These are phyloP conservation scores for Trichosporon inkin DNA, from an alignment of 1,284 basidiomycete species.

Conservation along the genomic window DNA sequence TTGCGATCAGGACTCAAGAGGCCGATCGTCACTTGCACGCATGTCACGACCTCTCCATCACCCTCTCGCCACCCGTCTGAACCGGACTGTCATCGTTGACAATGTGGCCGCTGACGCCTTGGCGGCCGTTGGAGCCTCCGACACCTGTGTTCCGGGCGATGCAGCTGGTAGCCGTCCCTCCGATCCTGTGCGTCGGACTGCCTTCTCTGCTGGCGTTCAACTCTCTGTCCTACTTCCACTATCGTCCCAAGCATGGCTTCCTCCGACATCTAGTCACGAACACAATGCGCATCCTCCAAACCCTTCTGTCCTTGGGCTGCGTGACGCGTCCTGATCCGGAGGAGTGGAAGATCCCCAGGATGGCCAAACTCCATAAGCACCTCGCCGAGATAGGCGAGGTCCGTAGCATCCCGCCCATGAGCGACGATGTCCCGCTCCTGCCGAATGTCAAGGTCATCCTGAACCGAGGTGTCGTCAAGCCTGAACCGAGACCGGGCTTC, in stretches of 20 bases:
- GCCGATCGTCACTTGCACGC: too few relatives aligned
- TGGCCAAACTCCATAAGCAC: background rate
- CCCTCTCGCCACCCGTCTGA: too few relatives aligned
- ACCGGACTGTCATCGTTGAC: too few relatives aligned
- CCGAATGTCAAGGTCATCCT: background rate
- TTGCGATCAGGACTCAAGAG: too few relatives aligned
- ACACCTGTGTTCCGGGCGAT: constrained; percentile 1
- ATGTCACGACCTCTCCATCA: too few relatives aligned
- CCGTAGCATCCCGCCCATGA: constrained; percentile 9
- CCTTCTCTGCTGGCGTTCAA: constrained; percentile 9
- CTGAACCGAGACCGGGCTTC: constrained; percentile 7
- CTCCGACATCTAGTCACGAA: constrained; percentile 11
- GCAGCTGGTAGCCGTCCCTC: constrained; percentile 9
- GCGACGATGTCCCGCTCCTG: background rate
- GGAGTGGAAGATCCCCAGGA: constrained; percentile 4
- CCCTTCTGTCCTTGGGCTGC: background rate
- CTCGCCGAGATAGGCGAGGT: constrained; percentile 13
- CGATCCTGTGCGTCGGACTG: constrained; percentile 9
- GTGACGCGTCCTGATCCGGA: constrained; percentile 11
- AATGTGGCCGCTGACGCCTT: constrained; percentile 12
- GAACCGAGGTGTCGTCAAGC: constrained; percentile 9
- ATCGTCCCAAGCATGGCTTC: constrained; percentile 11
- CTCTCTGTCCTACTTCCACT: constrained; percentile 5
- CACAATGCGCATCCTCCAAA: constrained; percentile 1
- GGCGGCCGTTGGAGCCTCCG: constrained; percentile 12